Conservation (phyloP, 306 rosid species). For the Prinsepia uniflora region DNA sequence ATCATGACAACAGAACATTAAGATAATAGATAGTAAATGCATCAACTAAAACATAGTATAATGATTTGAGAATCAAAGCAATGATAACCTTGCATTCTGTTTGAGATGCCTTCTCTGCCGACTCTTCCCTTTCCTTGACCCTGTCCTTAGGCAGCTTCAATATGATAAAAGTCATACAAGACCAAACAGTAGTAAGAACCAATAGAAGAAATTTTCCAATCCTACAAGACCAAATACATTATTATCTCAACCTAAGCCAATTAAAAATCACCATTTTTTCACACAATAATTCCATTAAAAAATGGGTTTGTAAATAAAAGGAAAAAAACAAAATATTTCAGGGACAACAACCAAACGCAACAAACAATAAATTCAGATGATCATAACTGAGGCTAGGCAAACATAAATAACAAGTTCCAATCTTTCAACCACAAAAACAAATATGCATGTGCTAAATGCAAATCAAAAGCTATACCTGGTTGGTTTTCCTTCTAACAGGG, state of each 20-base stretch:
- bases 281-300: neutral
- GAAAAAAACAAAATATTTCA: neutral
- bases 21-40: neutral
- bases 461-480: constrained; percentile 39
- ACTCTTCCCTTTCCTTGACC: constrained; percentile 51
- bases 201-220: neutral
- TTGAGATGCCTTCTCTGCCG: constrained; percentile 46
- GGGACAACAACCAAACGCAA: neutral
- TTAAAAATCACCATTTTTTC: neutral
- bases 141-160: constrained; percentile 56
- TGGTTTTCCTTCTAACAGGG: constrained; percentile 54
- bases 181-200: constrained; percentile 24
- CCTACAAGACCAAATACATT: neutral
- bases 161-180: constrained; percentile 20
- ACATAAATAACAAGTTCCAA: neutral
- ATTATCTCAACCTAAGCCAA: neutral
- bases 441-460: neutral
- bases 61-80: constrained; percentile 22
- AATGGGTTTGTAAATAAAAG: neutral
- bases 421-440: neutral
- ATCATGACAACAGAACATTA: neutral
- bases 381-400: neutral
- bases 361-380: neutral
- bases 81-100: constrained; percentile 86
- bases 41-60: constrained; percentile 4